Evolutionary conservation across 202 grass and related monocot species (phyloP).

Genomic region (Saccharum hybrid): DNA sequence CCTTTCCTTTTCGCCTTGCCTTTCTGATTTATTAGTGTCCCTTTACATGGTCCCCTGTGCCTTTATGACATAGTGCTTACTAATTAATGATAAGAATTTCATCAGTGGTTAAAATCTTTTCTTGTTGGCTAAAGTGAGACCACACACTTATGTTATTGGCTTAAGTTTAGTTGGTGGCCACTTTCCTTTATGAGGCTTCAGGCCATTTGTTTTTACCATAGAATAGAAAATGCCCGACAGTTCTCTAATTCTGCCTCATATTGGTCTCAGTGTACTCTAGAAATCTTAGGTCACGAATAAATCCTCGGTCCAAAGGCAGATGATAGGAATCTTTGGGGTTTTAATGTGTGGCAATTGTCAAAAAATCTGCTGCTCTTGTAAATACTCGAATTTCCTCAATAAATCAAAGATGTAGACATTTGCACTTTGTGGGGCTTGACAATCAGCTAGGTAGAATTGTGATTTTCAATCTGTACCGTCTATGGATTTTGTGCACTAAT

Average conservation of each 20-base stretch:
- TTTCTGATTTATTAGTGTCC: conserved; percentile 44
- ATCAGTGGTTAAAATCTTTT: conserved; percentile 40
- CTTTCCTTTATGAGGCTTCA: conserved; percentile 33
- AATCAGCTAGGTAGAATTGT: conserved; percentile 35
- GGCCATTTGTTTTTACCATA: conserved; percentile 28
- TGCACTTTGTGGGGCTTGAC: conserved; percentile 30
- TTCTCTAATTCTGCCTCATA: conserved; percentile 10
- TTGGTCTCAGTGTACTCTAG: background rate
- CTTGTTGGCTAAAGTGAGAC: conserved; percentile 57
- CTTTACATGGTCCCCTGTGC: conserved; percentile 43
- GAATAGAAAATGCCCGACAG: background rate
- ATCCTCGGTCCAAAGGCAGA: background rate
- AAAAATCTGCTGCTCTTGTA: conserved; percentile 19
- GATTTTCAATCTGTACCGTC: conserved; percentile 14
- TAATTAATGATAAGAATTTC: conserved; percentile 50
- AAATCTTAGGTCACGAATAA: conserved; percentile 3
- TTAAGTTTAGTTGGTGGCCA: conserved; percentile 28
- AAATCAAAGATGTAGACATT: background rate
- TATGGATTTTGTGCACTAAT: conserved; percentile 23
- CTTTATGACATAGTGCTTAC: conserved; percentile 46
- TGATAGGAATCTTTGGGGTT: conserved; percentile 1
- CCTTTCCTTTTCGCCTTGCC: conserved; percentile 38
- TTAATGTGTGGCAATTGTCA: conserved; percentile 7
- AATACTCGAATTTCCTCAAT: conserved; percentile 17
- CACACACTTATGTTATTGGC: conserved; percentile 29